These are phyloP conservation scores for Ochromonas danica DNA, from an alignment of 108 stramenopile genomes.

Conservation along the genomic window DNA sequence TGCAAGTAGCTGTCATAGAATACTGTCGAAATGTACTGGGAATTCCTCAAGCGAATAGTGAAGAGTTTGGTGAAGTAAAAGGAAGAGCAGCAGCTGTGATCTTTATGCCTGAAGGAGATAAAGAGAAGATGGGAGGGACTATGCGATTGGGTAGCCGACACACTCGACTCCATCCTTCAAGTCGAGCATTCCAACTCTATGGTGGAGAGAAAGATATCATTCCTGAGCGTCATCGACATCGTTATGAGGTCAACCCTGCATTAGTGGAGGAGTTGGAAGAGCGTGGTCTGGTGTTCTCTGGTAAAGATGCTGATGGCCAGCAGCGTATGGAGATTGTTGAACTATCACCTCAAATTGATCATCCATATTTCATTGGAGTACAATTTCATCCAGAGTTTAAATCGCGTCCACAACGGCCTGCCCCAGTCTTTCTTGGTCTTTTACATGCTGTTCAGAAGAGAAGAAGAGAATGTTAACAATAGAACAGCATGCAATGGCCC, in stretches of 20 bases:
- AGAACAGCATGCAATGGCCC: no score
- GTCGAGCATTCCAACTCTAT: background rate
- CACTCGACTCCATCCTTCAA: slow-evolving; percentile 49
- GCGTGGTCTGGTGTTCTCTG: slow-evolving; percentile 87
- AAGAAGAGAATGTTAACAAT: no score
- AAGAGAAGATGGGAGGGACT: slow-evolving; percentile 91
- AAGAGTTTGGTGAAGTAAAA: slow-evolving; percentile 83
- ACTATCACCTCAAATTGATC: no score
- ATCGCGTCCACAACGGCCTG: no score
- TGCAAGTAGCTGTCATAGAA: slow-evolving; percentile 94
- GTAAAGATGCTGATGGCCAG: slow-evolving; percentile 71
- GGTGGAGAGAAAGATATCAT: slow-evolving; percentile 51
- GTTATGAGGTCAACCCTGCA: slow-evolving; percentile 98
- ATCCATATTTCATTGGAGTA: no score
- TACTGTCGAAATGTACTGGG: slow-evolving; percentile 83
- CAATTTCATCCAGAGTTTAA: no score
- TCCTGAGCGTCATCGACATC: slow-evolving; percentile 92
- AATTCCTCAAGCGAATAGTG: slow-evolving; percentile 77
- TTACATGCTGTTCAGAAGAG: no score
- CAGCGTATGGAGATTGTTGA: slow-evolving; percentile 98
- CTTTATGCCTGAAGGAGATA: slow-evolving; percentile 99
- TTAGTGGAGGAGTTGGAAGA: slow-evolving; percentile 75
- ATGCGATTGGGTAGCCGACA: slow-evolving; percentile 93
- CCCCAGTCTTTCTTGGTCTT: no score
- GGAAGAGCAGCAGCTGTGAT: slow-evolving; percentile 80